Evolutionary conservation across 116 monocot genomes (phyloP), one percentile per base, ranked within the genome.

Genomic region (Dioscorea cayenensis): DNA sequence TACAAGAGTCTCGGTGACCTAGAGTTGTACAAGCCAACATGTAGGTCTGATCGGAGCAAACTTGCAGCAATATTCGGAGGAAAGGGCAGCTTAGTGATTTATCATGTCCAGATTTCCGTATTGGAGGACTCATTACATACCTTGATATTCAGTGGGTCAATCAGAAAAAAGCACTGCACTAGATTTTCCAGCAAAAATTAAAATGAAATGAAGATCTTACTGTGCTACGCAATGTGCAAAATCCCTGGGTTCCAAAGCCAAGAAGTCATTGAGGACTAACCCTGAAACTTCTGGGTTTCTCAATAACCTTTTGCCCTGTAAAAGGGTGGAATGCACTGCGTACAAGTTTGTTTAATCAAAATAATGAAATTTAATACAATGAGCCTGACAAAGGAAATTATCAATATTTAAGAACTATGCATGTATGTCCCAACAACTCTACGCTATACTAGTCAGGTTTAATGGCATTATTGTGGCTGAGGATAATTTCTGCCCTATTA

Each of bases 101-200:
- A 63, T 78, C 83, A 82, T 97, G 97, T 51, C 93, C 97, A 18
- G 89, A 62, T 78, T 79, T 78, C 66, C 97, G 83, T 51, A 97
- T 93, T 35, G 97, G 97, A 77, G 97, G 97, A 63, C 97, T 97
- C 97, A 93, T 97, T 32, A 97, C 93, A 86, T 89, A 97, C 73
- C 97, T 97, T 71, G 23, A 75, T 48, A 27, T 65, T 27, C 65
- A 62, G 49, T 69, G 48, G 21, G 52, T 58, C 20, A 13, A 65
- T 76, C 28, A 72, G 19, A 21, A 21, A 43, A 65, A 8, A 49
- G 49, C 16, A 49, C 14, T 18, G 22, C 28, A 11, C 63, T 32
- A 71, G 28, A 0, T 66, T 22, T 58, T 66, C 19, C 37, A 69
- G 65, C 19, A 2, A 66, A 78, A 21, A 4, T 32, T 8, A 12